phyloP scores from a whole-genome alignment of 2,329 filamentous ascomycete species.

The Ophiocordyceps polyrhachis-furcata region DNA sequence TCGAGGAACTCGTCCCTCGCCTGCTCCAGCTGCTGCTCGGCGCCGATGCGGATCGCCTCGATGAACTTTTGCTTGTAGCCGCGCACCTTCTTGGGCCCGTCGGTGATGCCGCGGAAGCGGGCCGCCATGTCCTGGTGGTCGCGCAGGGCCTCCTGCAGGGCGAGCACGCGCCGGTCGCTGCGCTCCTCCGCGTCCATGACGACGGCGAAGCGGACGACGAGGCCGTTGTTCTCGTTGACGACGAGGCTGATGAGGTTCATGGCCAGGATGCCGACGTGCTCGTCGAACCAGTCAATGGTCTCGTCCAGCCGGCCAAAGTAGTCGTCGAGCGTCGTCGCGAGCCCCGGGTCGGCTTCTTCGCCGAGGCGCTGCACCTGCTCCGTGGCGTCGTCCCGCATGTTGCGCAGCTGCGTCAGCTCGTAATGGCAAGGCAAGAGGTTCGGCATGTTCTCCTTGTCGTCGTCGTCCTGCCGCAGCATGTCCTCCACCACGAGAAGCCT shows the following conservation, averaged over 20 bases:
- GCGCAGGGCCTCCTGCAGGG: slow-evolving; percentile 82
- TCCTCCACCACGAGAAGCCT: slow-evolving; percentile 57
- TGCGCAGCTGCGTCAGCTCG: slow-evolving; percentile 75
- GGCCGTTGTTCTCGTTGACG: slow-evolving; percentile 65
- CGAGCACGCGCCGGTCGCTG: slow-evolving; percentile 79
- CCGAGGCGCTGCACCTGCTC: slow-evolving; percentile 74
- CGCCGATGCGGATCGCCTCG: slow-evolving; percentile 55
- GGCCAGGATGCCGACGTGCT: slow-evolving; percentile 75
- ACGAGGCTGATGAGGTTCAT: slow-evolving; percentile 81
- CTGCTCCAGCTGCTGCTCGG: slow-evolving; percentile 54
- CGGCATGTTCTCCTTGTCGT: slow-evolving; percentile 74
- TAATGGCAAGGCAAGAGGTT: slow-evolving; percentile 82
- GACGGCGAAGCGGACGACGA: slow-evolving; percentile 80
- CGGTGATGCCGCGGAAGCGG: slow-evolving; percentile 86
- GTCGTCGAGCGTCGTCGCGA: slow-evolving; percentile 71
- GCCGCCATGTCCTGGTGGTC: slow-evolving; percentile 91
- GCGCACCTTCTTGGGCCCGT: slow-evolving; percentile 76
- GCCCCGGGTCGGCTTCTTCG: slow-evolving; percentile 33
- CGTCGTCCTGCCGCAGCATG: slow-evolving; percentile 68
- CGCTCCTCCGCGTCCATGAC: slow-evolving; percentile 93
- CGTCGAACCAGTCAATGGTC: slow-evolving; percentile 86
- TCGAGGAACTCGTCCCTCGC: slow-evolving; percentile 59
- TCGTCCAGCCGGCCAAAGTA: slow-evolving; percentile 78
- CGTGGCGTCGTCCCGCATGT: slow-evolving; percentile 91
- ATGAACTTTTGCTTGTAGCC: slow-evolving; percentile 97